Evolutionary conservation across 2,329 filamentous ascomycete species (phyloP).

Genomic region (Aspergillus unguis): DNA sequence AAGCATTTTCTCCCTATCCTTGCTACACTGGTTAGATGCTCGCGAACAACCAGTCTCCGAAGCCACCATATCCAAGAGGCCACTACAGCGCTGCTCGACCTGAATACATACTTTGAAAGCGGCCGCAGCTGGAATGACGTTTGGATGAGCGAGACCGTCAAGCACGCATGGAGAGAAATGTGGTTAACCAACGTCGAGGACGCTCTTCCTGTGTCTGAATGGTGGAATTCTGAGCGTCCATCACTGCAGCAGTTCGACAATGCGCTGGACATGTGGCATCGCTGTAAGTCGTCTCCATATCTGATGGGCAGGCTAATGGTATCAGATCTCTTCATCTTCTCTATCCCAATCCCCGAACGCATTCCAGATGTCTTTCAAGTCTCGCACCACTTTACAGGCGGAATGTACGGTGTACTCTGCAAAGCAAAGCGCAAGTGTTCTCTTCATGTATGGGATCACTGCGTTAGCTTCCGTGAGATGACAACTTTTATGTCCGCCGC

Average conservation of each 20-base stretch:
- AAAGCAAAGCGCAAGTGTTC: conserved; percentile 59
- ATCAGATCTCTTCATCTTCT: conserved; percentile 17
- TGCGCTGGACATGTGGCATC: conserved; percentile 38
- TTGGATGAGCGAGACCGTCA: conserved; percentile 45
- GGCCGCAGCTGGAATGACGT: conserved; percentile 48
- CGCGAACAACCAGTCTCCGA: conserved; percentile 45
- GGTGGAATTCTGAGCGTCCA: conserved; percentile 39
- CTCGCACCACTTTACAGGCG: conserved; percentile 59
- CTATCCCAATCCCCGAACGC: conserved; percentile 13
- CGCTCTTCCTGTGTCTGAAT: conserved; percentile 29
- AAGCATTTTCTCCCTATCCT: conserved; percentile 52
- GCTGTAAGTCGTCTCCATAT: conserved; percentile 45
- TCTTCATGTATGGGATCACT: conserved; percentile 62
- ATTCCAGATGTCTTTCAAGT: conserved; percentile 39
- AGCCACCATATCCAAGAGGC: conserved; percentile 42
- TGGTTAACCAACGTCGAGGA: conserved; percentile 46
- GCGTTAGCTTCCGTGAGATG: conserved; percentile 58
- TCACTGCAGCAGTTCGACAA: conserved; percentile 35
- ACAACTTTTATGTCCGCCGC: conserved; percentile 49
- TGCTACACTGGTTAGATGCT: conserved; percentile 48
- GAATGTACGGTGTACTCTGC: conserved; percentile 59
- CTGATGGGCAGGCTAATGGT: neutral
- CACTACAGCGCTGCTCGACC: conserved; percentile 47
- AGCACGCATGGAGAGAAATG: conserved; percentile 44
- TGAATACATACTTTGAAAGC: conserved; percentile 49